These are phyloP conservation scores for Globisporangium okanoganense DNA, from an alignment of 352 stramenopile genomes.

Conservation along the genomic window DNA sequence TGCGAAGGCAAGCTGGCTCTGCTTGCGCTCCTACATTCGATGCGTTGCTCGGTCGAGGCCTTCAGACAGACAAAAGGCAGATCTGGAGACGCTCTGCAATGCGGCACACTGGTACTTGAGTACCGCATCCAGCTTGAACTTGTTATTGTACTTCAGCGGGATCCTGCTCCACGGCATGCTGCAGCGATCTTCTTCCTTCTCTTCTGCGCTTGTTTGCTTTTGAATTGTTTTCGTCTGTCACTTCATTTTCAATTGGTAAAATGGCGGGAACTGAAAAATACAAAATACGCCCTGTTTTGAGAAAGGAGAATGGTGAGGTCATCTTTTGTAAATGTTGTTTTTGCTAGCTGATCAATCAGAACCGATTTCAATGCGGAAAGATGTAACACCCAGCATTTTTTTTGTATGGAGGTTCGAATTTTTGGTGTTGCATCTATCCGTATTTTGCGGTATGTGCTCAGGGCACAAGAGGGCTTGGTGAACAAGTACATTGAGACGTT, in stretches of 20 bases:
- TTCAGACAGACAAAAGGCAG: not conserved
- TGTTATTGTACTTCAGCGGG: not conserved
- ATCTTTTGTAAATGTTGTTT: constrained; percentile 6
- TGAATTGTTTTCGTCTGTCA: not conserved
- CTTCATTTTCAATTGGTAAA: not conserved
- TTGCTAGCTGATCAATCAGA: not conserved
- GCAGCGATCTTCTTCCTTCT: not conserved
- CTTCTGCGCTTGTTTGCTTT: not conserved
- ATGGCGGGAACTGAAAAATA: not conserved
- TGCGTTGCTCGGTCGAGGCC: not conserved
- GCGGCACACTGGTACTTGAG: not conserved
- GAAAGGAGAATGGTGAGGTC: not conserved
- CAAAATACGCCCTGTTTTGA: not conserved
- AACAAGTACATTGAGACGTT: constrained; percentile 76
- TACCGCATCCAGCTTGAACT: not conserved
- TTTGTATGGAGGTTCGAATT: not conserved
- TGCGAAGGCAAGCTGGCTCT: not conserved
- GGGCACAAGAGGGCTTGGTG: constrained; percentile 49
- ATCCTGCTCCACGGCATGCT: not conserved
- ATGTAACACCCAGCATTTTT: not conserved
- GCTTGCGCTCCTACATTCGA: not conserved
- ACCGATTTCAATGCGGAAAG: not conserved
- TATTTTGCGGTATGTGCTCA: constrained; percentile 36
- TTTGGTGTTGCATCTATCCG: constrained; percentile 2
- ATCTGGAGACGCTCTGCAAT: not conserved